phyloP scores from a whole-genome alignment of 2,329 filamentous ascomycete genomes.

The Didymella pinodella region DNA sequence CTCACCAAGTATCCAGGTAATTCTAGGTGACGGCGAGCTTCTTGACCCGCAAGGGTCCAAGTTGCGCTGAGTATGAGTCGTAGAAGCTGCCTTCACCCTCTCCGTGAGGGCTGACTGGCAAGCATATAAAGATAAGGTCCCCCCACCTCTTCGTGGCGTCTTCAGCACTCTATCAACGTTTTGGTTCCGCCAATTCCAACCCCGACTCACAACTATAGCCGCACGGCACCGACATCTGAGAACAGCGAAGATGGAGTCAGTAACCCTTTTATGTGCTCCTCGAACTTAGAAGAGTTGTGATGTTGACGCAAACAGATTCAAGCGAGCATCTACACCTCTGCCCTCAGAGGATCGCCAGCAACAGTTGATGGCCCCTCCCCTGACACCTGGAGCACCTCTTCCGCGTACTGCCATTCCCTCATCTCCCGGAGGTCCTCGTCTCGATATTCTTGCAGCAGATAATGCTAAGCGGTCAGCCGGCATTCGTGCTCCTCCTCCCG shows the following conservation, averaged over 20 bases:
- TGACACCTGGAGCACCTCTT: not conserved
- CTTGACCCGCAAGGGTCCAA: not conserved
- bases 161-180: not conserved
- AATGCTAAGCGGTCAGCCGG: not conserved
- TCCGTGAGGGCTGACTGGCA: not conserved
- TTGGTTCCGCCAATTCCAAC: not conserved
- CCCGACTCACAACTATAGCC: no score
- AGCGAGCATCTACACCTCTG: constrained; percentile 1
- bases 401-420: constrained; percentile 5
- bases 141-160: not conserved
- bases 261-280: not conserved
- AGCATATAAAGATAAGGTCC: not conserved
- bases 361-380: not conserved
- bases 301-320: constrained; percentile 3
- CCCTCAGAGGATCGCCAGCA: not conserved
- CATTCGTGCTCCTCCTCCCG: not conserved
- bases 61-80: not conserved
- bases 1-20: not conserved
- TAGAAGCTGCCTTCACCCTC: constrained; percentile 8
- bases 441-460: not conserved
- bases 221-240: not conserved
- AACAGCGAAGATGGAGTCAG: constrained; percentile 3
- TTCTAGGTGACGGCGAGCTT: not conserved
- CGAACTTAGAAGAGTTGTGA: not conserved
- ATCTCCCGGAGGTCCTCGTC: not conserved